Percentiles rank a stretch among this genome's conserved stretches.
These are phyloP conservation scores for Colletotrichum endophyticum DNA, from an alignment of 2,329 filamentous ascomycete species.

Conservation along the genomic window DNA sequence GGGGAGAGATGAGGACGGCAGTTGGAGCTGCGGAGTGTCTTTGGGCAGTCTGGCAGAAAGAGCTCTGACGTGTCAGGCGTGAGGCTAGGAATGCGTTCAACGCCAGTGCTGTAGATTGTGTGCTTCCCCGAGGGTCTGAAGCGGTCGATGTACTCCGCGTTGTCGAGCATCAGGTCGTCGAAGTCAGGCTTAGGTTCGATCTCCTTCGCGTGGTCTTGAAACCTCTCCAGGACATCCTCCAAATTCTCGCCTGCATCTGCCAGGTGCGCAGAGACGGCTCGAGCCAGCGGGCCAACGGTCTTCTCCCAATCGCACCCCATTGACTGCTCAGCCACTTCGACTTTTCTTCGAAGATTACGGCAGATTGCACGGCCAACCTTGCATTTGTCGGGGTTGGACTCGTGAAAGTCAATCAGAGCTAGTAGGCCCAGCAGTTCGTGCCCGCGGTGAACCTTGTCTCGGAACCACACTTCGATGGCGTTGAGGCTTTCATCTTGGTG, in stretches of 20 bases:
- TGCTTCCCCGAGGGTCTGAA: neutral
- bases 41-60: rapidly evolving
- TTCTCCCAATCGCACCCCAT: neutral
- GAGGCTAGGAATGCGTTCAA: neutral
- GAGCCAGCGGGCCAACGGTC: rapidly evolving
- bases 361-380: rapidly evolving
- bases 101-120: rapidly evolving
- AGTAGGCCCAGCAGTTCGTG: rapidly evolving
- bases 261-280: rapidly evolving
- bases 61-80: neutral
- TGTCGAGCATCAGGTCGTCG: neutral
- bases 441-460: rapidly evolving
- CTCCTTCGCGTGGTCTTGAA: neutral
- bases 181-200: neutral
- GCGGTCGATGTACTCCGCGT: neutral
- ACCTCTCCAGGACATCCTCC: rapidly evolving
- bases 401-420: neutral
- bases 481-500: neutral
- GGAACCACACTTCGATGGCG: neutral
- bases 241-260: neutral
- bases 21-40: neutral
- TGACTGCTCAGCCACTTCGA: rapidly evolving
- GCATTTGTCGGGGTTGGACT: neutral
- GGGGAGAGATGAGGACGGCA: neutral
- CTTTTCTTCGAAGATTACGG: neutral